Conservation (phyloP, 2,329 filamentous ascomycete species). For the Phialophora tarda region DNA sequence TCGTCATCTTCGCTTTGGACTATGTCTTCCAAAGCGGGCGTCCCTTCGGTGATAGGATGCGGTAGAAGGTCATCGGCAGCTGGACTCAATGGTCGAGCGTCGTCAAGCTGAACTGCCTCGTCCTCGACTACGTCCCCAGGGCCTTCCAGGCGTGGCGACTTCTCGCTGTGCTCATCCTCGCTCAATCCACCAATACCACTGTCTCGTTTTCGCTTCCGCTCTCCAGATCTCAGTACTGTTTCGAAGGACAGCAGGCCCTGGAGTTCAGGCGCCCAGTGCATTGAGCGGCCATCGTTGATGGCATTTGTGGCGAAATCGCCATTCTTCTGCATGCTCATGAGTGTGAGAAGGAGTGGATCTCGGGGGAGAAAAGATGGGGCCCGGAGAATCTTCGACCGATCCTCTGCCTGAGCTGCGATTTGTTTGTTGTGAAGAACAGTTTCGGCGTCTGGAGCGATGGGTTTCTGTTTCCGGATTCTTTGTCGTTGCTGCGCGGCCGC, state of each 20-base stretch:
- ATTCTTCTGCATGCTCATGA: conserved; percentile 90
- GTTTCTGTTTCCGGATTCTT: conserved; percentile 77
- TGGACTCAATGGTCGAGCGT: conserved; percentile 69
- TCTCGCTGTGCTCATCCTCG: conserved; percentile 65
- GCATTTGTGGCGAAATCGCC: conserved; percentile 89
- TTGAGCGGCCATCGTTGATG: conserved; percentile 77
- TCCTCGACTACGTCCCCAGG: conserved; percentile 66
- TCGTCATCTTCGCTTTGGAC: conserved; percentile 56
- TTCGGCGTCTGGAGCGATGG: conserved; percentile 79
- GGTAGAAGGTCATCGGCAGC: conserved; percentile 51
- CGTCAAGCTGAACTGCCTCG: conserved; percentile 53
- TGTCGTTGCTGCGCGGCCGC: conserved; percentile 68
- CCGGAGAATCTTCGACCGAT: conserved; percentile 85
- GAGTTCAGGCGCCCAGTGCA: conserved; percentile 88
- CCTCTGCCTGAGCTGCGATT: conserved; percentile 84
- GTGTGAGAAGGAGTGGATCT: conserved; percentile 81
- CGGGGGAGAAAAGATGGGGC: conserved; percentile 81
- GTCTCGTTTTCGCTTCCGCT: conserved; percentile 92
- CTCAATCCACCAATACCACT: conserved; percentile 78
- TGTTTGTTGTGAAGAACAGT: conserved; percentile 77
- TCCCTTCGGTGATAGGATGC: conserved; percentile 52
- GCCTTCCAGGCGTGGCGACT: conserved; percentile 67
- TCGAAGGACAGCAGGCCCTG: conserved; percentile 90
- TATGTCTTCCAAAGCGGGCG: conserved; percentile 52
- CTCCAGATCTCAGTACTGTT: conserved; percentile 73